Base-by-base conservation (phyloP, 495 filamentous ascomycete species). In the Cercophora samala region DNA sequence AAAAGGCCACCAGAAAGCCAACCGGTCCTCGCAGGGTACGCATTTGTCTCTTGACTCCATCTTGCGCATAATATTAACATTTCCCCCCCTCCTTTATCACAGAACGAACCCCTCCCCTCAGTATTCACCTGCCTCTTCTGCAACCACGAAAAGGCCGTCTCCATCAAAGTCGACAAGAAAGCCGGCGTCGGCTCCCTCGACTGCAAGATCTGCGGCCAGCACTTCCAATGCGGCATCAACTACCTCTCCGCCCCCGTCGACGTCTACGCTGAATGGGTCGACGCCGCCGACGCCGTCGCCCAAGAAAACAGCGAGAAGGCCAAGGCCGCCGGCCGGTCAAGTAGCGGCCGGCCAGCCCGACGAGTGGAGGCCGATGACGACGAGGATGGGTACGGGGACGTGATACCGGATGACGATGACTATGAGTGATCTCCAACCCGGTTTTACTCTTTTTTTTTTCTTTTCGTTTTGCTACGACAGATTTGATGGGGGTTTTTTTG, bases 201-300 rank as follows among this genome's bases (percentile, higher is more conserved):
- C 22, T 99, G 95, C 82, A 97, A 95, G 73, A 85, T 94, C 32
- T 99, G 95, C 78, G 93, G 93, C 2, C 94, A 98, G 77, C 86
- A 86, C 63, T 99, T 96, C 76, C 93, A 97, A 73, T 93, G 91
- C 53, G 86, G 86, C 42, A 93, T 98, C 73, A 96, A 97, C 76
- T 96, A 93, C 74, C 88, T 98, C 64, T 94, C 92, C 46, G 90
- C 90, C 18, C 84, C 91, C 1, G 92, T 99, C 29, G 95, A 99
- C 72, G 94, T 99, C 18, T 99, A 98, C 74, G 91, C 92, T 32
- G 96, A 97, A 74, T 99, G 95, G 95, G 90, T 99, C 62, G 95
- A 99, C 79, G 95, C 95, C 46, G 97, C 95, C 75, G 81, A 81
- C 66, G 77, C 77, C 19, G 80, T 81, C 19, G 81, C 80, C 8